phyloP scores from a whole-genome alignment of 371 early-diverging fungal species.

The Thermomucor indicae-seudaticae region DNA sequence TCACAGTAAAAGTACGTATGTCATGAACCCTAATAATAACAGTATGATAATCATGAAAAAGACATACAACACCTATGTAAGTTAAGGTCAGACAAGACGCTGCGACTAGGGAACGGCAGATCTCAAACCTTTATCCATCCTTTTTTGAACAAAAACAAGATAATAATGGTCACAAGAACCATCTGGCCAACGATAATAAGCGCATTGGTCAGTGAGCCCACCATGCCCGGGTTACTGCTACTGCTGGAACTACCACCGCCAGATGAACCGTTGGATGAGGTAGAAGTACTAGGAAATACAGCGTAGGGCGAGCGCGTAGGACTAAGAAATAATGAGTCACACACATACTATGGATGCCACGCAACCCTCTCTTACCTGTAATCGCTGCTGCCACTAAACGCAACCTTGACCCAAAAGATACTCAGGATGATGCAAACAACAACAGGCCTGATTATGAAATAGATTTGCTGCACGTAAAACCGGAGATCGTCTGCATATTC shows the following conservation, averaged over 20 bases:
- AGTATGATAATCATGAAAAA: slow-evolving; percentile 75
- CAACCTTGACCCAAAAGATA: slow-evolving; percentile 84
- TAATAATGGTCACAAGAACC: slow-evolving; percentile 72
- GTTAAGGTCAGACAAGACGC: too few relatives aligned
- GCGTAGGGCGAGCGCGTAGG: slow-evolving; percentile 49
- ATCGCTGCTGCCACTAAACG: slow-evolving; percentile 49
- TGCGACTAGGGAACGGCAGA: background rate
- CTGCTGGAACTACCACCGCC: background rate
- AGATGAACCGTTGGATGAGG: background rate
- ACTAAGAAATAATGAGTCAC: slow-evolving; percentile 14
- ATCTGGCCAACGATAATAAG: slow-evolving; percentile 76
- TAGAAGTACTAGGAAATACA: slow-evolving; percentile 19
- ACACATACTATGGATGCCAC: background rate
- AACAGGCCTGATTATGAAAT: slow-evolving; percentile 77
- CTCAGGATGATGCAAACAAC: slow-evolving; percentile 70
- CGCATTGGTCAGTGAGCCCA: slow-evolving; percentile 58
- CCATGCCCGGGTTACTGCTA: slow-evolving; percentile 7
- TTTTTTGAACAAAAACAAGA: slow-evolving; percentile 71
- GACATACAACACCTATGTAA: slow-evolving; percentile 67
- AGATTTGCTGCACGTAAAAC: slow-evolving; percentile 80
- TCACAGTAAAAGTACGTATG: slow-evolving; percentile 59
- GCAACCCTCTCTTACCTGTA: slow-evolving; percentile 36
- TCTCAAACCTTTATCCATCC: slow-evolving; percentile 66
- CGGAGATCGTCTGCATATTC: slow-evolving; percentile 57
- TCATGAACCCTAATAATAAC: slow-evolving; percentile 72